phyloP scores from a whole-genome alignment of 805 yeast genomes.

The Wilhelminamyces savonicus region DNA sequence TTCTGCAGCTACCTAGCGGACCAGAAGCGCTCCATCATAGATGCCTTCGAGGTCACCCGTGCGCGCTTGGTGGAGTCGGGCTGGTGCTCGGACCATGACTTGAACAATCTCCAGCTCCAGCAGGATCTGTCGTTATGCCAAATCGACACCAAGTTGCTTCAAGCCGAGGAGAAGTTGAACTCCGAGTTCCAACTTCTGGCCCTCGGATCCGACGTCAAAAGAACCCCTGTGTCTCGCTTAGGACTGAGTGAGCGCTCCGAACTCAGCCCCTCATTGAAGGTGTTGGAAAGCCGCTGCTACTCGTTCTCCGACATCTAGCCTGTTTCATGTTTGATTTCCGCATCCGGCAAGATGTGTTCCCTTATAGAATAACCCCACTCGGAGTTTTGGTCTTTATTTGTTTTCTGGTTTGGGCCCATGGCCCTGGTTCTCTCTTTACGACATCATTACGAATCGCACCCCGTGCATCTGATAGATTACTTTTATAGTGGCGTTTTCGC shows the following conservation, averaged over 20 bases:
- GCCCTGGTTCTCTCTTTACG: too few relatives aligned
- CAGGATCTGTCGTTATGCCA: conserved; percentile 30
- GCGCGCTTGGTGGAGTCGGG: conserved; percentile 28
- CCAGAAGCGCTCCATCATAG: conserved; percentile 26
- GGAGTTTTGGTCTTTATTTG: too few relatives aligned
- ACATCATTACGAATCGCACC: too few relatives aligned
- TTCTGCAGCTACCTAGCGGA: conserved; percentile 26
- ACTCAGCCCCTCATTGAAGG: conserved; percentile 27
- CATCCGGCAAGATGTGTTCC: conserved; percentile 2
- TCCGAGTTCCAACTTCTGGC: conserved; percentile 16
- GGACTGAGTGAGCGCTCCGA: too few relatives aligned
- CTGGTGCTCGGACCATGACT: conserved; percentile 38
- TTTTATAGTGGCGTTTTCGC: too few relatives aligned
- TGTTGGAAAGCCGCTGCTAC: conserved; percentile 26
- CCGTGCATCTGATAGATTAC: too few relatives aligned
- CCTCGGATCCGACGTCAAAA: too few relatives aligned
- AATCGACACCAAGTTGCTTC: conserved; percentile 27
- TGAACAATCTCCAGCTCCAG: conserved; percentile 30
- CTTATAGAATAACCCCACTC: too few relatives aligned
- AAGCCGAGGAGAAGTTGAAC: conserved; percentile 25
- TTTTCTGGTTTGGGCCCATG: too few relatives aligned
- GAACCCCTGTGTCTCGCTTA: too few relatives aligned
- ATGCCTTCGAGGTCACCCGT: conserved; percentile 28
- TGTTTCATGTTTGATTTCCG: conserved; percentile 1
- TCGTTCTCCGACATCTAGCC: conserved; percentile 15